Evolutionary conservation across 2,329 filamentous ascomycete genomes (phyloP).

Genomic region (Lachnellula hyalina): DNA sequence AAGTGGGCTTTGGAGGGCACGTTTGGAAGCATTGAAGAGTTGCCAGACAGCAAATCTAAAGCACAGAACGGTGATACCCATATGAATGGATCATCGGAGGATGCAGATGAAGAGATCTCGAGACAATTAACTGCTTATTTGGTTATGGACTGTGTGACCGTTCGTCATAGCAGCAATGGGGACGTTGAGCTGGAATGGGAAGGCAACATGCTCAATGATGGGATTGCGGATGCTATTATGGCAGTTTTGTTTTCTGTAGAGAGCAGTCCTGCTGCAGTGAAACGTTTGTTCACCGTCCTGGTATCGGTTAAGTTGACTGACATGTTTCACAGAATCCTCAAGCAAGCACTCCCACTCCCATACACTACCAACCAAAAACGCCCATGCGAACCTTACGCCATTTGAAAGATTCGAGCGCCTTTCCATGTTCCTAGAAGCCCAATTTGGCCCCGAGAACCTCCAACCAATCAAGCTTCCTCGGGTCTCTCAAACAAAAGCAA

Average conservation of each 20-base stretch:
- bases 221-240: constrained; percentile 95
- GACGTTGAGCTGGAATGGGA: constrained; percentile 95
- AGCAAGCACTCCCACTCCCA: constrained; percentile 52
- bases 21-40: constrained; percentile 77
- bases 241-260: constrained; percentile 88
- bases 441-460: constrained; percentile 83
- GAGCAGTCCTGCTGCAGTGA: constrained; percentile 89
- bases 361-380: constrained; percentile 53
- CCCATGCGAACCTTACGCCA: constrained; percentile 65
- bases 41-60: constrained; percentile 37
- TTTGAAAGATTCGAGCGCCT: constrained; percentile 78
- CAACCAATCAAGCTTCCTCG: constrained; percentile 66
- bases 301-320: constrained; percentile 20
- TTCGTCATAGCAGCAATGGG: constrained; percentile 71
- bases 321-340: constrained; percentile 46
- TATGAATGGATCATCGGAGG: constrained; percentile 40
- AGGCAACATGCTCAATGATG: constrained; percentile 95
- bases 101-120: constrained; percentile 60
- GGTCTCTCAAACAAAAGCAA: constrained; percentile 38
- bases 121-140: constrained; percentile 51
- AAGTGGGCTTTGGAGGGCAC: constrained; percentile 92
- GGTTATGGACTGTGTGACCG: constrained; percentile 85
- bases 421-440: constrained; percentile 93
- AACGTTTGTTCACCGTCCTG: constrained; percentile 52
- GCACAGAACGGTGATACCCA: constrained; percentile 36